These are phyloP conservation scores for Saccharum officinarum DNA, from an alignment of 176 grass and related monocot genomes.

Conservation along the genomic window DNA sequence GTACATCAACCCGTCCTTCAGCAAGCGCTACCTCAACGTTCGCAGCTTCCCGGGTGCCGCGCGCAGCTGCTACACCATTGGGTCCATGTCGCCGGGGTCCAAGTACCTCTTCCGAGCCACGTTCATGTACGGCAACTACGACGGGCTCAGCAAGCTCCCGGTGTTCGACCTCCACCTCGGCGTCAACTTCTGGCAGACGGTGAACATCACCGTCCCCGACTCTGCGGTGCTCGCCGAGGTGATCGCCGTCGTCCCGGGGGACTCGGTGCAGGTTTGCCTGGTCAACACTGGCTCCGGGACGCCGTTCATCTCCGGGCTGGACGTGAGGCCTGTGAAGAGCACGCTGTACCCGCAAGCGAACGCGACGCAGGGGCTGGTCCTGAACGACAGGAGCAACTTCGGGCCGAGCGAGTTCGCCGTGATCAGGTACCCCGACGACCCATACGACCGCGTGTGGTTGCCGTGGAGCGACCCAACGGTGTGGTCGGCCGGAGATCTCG, in stretches of 20 bases:
- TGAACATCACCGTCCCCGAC: slow-evolving; percentile 35
- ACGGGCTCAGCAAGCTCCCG: slow-evolving; percentile 15
- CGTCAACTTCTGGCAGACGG: slow-evolving; percentile 52
- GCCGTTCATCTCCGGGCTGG: slow-evolving; percentile 67
- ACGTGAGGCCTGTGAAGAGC: slow-evolving; percentile 49
- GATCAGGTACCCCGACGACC: slow-evolving; percentile 55
- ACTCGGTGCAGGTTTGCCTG: slow-evolving; percentile 57
- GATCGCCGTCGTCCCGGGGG: background rate
- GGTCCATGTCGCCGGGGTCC: slow-evolving; percentile 1
- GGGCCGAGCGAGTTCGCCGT: slow-evolving; percentile 15
- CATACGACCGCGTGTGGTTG: slow-evolving; percentile 30
- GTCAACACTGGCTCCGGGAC: slow-evolving; percentile 51
- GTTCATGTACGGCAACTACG: slow-evolving; percentile 72
- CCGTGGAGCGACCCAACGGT: background rate
- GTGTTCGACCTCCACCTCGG: slow-evolving; percentile 56
- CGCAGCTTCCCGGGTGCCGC: slow-evolving; percentile 59
- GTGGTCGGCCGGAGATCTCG: background rate
- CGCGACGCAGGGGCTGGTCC: slow-evolving; percentile 33
- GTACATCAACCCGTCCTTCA: background rate
- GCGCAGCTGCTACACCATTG: slow-evolving; percentile 59
- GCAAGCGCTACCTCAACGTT: slow-evolving; percentile 3
- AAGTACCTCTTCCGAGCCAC: slow-evolving; percentile 52
- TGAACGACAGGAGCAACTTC: slow-evolving; percentile 25
- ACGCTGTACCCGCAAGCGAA: slow-evolving; percentile 26
- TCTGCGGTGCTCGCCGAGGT: background rate